Evolutionary conservation across 2,329 filamentous ascomycete species (phyloP).

Genomic region (Pseudogymnoascus sp.): DNA sequence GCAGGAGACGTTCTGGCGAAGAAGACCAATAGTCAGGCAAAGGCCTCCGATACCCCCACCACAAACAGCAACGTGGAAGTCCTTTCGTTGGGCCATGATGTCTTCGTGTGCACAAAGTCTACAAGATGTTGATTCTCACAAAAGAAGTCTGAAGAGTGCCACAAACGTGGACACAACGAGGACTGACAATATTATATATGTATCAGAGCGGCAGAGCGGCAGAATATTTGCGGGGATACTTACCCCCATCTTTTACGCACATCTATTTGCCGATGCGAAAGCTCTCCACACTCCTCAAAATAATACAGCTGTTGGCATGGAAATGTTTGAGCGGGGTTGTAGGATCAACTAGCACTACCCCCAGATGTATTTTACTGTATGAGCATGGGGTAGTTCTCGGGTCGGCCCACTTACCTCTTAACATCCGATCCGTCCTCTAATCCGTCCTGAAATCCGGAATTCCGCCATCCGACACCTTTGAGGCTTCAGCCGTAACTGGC

Average conservation of each 20-base stretch:
- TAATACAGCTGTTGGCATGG: neutral
- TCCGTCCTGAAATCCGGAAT: neutral
- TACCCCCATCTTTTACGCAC: neutral
- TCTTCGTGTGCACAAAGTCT: neutral
- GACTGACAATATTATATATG: neutral
- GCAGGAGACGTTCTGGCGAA: conserved; percentile 22
- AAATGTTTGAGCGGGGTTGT: neutral
- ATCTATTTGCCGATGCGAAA: neutral
- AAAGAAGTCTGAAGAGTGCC: neutral
- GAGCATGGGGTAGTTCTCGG: neutral
- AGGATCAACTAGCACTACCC: neutral
- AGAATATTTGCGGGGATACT: neutral
- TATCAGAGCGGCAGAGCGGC: neutral
- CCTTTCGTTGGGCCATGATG: conserved; percentile 12
- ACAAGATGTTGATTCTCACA: neutral
- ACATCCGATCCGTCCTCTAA: neutral
- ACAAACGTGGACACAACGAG: neutral
- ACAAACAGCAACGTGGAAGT: conserved; percentile 25
- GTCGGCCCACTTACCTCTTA: neutral
- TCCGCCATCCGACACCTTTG: neutral
- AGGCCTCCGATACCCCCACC: conserved; percentile 26
- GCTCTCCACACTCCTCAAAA: neutral
- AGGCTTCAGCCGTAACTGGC: neutral
- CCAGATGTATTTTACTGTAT: neutral
- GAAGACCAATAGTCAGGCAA: conserved; percentile 23